These are phyloP conservation scores for Agrostemma githago DNA, from an alignment of 148 eudicot genomes.

Conservation along the genomic window DNA sequence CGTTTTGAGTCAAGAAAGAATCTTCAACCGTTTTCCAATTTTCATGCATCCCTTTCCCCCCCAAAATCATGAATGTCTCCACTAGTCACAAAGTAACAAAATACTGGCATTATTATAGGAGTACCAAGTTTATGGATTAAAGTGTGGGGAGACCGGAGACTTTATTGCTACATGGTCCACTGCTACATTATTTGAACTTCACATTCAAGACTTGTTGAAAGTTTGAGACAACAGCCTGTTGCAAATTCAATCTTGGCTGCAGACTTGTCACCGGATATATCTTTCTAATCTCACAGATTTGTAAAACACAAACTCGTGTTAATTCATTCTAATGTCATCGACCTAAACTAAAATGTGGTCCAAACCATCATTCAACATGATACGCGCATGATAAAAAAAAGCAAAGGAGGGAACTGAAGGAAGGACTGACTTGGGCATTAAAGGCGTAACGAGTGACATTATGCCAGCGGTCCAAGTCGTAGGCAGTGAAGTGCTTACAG, in stretches of 20 bases:
- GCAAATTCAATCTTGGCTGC: too few relatives aligned
- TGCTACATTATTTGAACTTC: background rate
- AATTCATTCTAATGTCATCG: background rate
- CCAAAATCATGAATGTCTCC: conserved; percentile 1
- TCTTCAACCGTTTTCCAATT: conserved; percentile 20
- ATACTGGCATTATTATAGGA: too few relatives aligned
- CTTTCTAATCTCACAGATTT: background rate
- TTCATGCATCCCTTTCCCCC: conserved; percentile 19
- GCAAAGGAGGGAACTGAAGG: background rate
- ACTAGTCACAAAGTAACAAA: conserved; percentile 14
- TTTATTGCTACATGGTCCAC: conserved; percentile 13
- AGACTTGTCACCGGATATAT: background rate
- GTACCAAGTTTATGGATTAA: background rate
- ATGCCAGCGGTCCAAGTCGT: conserved; percentile 73
- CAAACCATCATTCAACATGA: background rate
- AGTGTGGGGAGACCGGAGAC: background rate
- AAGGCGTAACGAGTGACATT: conserved; percentile 50
- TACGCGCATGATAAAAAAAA: background rate
- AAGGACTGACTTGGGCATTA: conserved; percentile 54
- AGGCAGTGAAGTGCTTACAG: conserved; percentile 79
- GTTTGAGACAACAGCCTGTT: background rate
- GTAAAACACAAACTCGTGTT: background rate
- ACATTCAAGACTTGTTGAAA: background rate
- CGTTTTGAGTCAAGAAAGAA: conserved; percentile 19
- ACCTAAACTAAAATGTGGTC: background rate